Base-by-base conservation (phyloP, 768 basidiomycete species). In the Heimioporus sp. region DNA sequence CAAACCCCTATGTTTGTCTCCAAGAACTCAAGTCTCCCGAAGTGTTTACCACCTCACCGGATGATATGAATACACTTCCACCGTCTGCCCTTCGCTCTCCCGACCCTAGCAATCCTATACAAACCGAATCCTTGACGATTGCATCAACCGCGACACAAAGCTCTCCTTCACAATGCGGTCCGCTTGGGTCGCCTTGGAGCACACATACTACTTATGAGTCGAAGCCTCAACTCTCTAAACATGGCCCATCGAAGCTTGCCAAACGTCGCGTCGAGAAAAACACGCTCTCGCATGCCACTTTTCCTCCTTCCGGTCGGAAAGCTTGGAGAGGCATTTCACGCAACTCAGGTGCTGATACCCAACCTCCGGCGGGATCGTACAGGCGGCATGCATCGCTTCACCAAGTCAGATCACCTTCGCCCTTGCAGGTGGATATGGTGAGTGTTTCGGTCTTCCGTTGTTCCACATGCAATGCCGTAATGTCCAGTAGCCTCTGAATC, bases 391-490 rank as follows among this genome's bases (percentile, higher is more conserved):
- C 9, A 11, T 51, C 56, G 9, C 11, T 69, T 11, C 68, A 65
- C 21, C 58, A 52, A 16, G 40, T 68, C 16, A 61, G 51, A 46
- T 13, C 58, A n/a, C 55, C 58, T 12, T 69, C 68, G 2, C 66
- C 68, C 10, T 49, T 67, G 9, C 50, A 19, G 36, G 48, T 67
- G n/a, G 49, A 70, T 40, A 57, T 67, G 37, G 65, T 67, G 54
- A 61, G 65, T 41, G 5, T 38, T 8, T 43, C 40, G 8, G 12
- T n/a, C 20, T 24, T 28, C 20, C 17, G 13, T 31, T n/a, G 30
- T 31, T 44, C 17, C n/a, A 45, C 32, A n/a, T 42, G 43, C 46
- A 42, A 46, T 52, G 44, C 19, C 44, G 31, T 67, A 34, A 63
- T 46, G n/a, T 47, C 42, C 36, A 48, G 49, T 49, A 66, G 65